A percentile compares a stretch with the other conserved stretches of the same genome.
These are phyloP conservation scores for Moringa oleifera DNA, from an alignment of 345 rosid genomes.

Conservation along the genomic window DNA sequence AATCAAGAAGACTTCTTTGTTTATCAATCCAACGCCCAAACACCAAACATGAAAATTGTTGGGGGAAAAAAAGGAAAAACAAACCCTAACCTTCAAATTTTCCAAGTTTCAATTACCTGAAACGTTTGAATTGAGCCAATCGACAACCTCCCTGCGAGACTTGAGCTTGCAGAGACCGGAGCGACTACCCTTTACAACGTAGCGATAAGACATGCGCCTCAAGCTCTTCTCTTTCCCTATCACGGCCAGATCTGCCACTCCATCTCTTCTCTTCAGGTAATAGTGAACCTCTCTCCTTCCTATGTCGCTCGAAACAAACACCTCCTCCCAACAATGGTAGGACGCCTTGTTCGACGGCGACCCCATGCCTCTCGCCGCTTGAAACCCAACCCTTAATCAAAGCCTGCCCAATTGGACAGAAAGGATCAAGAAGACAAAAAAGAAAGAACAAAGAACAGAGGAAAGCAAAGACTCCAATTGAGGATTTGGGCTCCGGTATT, in stretches of 20 bases:
- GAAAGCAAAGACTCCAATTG: background rate
- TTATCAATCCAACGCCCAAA: background rate
- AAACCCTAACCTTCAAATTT: background rate
- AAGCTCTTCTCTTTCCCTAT: constrained; percentile 55
- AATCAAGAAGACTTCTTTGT: background rate
- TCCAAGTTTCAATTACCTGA: constrained; percentile 38
- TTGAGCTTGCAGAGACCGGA: constrained; percentile 36
- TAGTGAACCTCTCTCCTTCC: constrained; percentile 62
- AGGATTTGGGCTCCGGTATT: background rate
- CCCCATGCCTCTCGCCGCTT: constrained; percentile 18
- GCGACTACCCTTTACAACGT: constrained; percentile 30
- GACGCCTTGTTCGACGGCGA: constrained; percentile 26
- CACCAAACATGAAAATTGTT: too few relatives aligned
- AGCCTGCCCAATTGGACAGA: constrained; percentile 16
- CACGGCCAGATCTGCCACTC: constrained; percentile 59
- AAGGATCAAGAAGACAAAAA: background rate
- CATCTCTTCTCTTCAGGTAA: constrained; percentile 53
- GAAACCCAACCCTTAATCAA: constrained; percentile 4
- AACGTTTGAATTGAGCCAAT: constrained; percentile 62
- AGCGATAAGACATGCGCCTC: constrained; percentile 49
- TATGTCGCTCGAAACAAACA: constrained; percentile 35
- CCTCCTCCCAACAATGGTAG: constrained; percentile 76
- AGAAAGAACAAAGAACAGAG: background rate
- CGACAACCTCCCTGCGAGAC: constrained; percentile 48
- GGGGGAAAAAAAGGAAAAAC: background rate